These are phyloP conservation scores for Paramecium primaurelia DNA, from an alignment of 73 alveolate species.

Conservation along the genomic window DNA sequence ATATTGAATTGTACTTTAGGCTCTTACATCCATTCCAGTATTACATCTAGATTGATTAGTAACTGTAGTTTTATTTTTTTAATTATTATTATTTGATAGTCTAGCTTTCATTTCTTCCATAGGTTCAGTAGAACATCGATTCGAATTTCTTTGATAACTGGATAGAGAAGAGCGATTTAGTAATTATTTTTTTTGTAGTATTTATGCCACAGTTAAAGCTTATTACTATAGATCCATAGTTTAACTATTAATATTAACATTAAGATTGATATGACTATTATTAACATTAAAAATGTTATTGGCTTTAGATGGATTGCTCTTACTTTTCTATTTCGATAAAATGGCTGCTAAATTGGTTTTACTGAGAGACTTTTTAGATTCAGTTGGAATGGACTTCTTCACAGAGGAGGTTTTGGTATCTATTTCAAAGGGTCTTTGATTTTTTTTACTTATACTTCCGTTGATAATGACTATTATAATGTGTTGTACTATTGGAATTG, in stretches of 20 bases:
- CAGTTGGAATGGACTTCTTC: conserved; percentile 51
- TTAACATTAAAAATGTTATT: conserved; percentile 11
- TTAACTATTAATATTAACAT: conserved; percentile 38
- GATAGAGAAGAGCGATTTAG: background rate
- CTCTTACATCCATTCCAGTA: conserved; percentile 37
- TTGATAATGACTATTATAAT: conserved; percentile 36
- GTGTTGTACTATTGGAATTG: conserved; percentile 40
- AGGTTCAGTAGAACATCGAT: conserved; percentile 47
- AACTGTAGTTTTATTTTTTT: background rate
- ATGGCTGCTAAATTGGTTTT: conserved; percentile 3
- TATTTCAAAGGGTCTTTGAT: conserved; percentile 19
- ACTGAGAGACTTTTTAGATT: background rate
- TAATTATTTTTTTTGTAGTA: background rate
- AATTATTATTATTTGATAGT: background rate
- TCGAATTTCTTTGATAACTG: conserved; percentile 33
- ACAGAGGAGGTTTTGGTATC: conserved; percentile 19
- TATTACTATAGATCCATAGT: conserved; percentile 9
- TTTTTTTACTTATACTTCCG: background rate
- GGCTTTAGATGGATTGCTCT: background rate
- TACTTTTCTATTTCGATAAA: background rate
- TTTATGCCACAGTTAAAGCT: conserved; percentile 32
- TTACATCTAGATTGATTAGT: conserved; percentile 11
- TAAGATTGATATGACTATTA: background rate
- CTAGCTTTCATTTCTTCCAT: conserved; percentile 26
- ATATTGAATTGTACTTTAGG: background rate